Percentiles rank a stretch among this genome's conserved stretches.
phyloP scores from a whole-genome alignment of 805 yeast species.

The Nakazawaea siamensis region DNA sequence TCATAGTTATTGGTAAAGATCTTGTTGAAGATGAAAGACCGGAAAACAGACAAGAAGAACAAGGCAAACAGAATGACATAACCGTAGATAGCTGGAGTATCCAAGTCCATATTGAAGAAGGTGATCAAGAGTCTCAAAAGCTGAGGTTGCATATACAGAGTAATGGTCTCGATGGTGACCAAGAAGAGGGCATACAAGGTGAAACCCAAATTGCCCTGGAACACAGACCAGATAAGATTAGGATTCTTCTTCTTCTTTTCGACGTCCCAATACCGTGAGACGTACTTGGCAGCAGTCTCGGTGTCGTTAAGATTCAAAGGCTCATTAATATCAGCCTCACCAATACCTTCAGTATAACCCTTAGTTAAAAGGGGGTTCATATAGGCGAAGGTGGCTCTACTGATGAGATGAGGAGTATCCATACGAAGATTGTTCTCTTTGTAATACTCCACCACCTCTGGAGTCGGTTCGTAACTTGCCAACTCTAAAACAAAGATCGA shows the following conservation, averaged over 20 bases:
- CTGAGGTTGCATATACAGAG: constrained; percentile 46
- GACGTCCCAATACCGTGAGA: constrained; percentile 26
- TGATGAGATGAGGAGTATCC: constrained; percentile 49
- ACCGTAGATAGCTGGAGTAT: constrained; percentile 50
- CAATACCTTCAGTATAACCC: constrained; percentile 33
- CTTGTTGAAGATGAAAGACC: constrained; percentile 61
- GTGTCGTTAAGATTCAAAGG: constrained; percentile 31
- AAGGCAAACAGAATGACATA: constrained; percentile 52
- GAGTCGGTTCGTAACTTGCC: constrained; percentile 29
- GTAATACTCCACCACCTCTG: constrained; percentile 26
- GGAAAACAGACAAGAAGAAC: constrained; percentile 52
- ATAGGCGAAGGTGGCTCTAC: constrained; percentile 81
- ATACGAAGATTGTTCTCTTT: constrained; percentile 21
- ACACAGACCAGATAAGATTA: constrained; percentile 24
- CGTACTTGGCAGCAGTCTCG: constrained; percentile 19
- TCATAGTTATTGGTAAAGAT: constrained; percentile 50
- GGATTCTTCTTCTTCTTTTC: constrained; percentile 22
- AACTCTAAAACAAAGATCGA: constrained; percentile 29
- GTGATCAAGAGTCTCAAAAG: constrained; percentile 40
- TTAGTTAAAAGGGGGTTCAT: constrained; percentile 77
- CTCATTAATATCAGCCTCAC: constrained; percentile 31
- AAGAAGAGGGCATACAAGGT: constrained; percentile 25
- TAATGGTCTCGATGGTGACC: constrained; percentile 29
- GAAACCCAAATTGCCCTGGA: constrained; percentile 28
- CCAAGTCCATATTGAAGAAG: constrained; percentile 27